Evolutionary conservation across 495 filamentous ascomycete genomes (phyloP).

Genomic region (Penicillium dipodomyicola): DNA sequence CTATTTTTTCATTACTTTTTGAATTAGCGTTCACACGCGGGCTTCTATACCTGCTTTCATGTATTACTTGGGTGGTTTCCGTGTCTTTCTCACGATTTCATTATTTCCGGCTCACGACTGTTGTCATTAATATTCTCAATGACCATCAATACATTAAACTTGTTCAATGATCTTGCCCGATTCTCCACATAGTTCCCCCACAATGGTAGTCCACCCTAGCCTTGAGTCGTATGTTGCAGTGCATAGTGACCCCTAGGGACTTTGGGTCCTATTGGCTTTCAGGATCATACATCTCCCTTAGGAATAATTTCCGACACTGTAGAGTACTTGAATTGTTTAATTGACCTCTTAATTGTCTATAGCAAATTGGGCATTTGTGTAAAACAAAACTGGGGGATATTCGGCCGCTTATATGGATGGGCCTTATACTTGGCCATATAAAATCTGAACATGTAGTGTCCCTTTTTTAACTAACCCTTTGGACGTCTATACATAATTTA

Average conservation of each 20-base stretch:
- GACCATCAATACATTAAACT: neutral
- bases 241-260: neutral
- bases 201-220: conserved; percentile 2
- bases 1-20: neutral
- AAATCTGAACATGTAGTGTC: neutral
- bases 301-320: neutral
- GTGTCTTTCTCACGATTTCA: neutral
- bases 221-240: neutral
- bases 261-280: neutral
- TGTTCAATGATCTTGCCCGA: neutral
- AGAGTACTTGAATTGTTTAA: neutral
- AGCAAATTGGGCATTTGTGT: neutral
- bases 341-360: neutral
- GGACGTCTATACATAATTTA: too few relatives aligned
- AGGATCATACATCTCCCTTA: neutral
- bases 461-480: too few relatives aligned
- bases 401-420: neutral
- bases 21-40: conserved; percentile 8
- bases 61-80: conserved; percentile 1
- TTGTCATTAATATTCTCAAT: conserved; percentile 5
- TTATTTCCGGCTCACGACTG: neutral
- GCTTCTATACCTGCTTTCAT: conserved; percentile 2
- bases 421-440: neutral
- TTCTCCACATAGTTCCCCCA: neutral
- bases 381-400: neutral